Percentiles rank a stretch among this genome's conserved stretches.
phyloP scores from a whole-genome alignment of 108 stramenopile genomes.

The Cylindrotheca closterium region DNA sequence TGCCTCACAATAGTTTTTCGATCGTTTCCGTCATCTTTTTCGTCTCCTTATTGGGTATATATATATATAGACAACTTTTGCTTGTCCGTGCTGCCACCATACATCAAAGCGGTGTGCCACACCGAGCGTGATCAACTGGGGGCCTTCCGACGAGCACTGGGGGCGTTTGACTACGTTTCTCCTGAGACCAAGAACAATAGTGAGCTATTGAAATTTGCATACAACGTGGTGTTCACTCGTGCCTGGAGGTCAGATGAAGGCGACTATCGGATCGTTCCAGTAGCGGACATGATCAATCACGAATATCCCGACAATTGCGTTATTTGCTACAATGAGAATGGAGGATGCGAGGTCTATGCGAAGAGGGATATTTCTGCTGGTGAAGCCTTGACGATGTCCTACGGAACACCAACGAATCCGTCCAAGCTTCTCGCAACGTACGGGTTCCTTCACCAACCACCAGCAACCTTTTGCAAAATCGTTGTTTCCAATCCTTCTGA shows the following conservation, averaged over 20 bases:
- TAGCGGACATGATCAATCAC: slow-evolving; percentile 62
- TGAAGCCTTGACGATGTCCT: slow-evolving; percentile 36
- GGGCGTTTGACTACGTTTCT: slow-evolving; percentile 12
- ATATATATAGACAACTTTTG: slow-evolving; percentile 7
- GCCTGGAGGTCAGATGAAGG: slow-evolving; percentile 28
- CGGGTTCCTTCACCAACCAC: slow-evolving; percentile 51
- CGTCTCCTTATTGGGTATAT: not conserved
- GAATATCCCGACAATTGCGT: slow-evolving; percentile 33
- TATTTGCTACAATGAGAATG: slow-evolving; percentile 40
- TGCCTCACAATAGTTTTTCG: too few relatives aligned
- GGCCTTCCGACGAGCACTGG: not conserved
- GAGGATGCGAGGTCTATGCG: slow-evolving; percentile 39
- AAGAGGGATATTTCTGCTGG: slow-evolving; percentile 44
- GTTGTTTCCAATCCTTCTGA: slow-evolving; percentile 34
- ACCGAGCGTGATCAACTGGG: slow-evolving; percentile 3
- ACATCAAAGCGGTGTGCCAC: slow-evolving; percentile 7
- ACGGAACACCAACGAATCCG: slow-evolving; percentile 58
- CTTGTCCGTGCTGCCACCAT: slow-evolving; percentile 16
- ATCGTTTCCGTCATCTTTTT: not conserved
- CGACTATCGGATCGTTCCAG: slow-evolving; percentile 40
- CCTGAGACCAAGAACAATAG: slow-evolving; percentile 37
- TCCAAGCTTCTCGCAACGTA: slow-evolving; percentile 53
- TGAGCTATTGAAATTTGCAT: slow-evolving; percentile 48
- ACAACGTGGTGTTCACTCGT: slow-evolving; percentile 52
- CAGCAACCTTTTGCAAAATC: slow-evolving; percentile 56